Base-by-base conservation (phyloP, 441 rosid genomes). In the Populus hybrid region DNA sequence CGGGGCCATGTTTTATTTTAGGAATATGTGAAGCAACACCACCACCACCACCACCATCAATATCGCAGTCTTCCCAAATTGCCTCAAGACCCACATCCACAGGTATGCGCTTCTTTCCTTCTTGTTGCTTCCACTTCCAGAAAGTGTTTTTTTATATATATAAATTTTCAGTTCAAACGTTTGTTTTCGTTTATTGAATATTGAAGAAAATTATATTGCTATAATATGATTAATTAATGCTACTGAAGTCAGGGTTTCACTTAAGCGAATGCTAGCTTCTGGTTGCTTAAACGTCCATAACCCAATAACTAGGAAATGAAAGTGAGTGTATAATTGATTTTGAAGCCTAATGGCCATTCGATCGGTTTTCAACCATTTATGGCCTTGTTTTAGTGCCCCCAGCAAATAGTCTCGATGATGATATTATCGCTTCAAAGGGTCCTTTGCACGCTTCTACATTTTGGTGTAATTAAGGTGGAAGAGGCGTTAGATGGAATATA, bases 51-150 rank as follows among this genome's bases (percentile, higher is more conserved):
- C n/a, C 45, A 3, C 63, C 77, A 69, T 38, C 81, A 74, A 24
- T n/a, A 71, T 36, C 73, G 18, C n/a, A 12, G 31, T 28, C 80
- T 75, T 70, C 69, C 74, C 9, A 80, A 76, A 64, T 40, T 69
- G 74, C 83, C 84, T 9, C 65, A 76, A 1, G 84, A 82, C 64
- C 76, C 78, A 24, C 75, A 73, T 69, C 74, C 68, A 16, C 79
- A 2, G 83, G 90, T 83, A 82, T 7, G 73, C 16, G 6, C 28
- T 69, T 50, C 2, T 26, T 53, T 18, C 7, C 9, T 53, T 18
- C 6, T n/a, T 71, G 2, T 26, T 2, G 20, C 38, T 80, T 42
- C 65, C 24, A 21, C 29, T n/a, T 68, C 11, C 20, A 29, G 24
- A 5, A 20, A 35, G 9, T 26, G 11, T 50, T 31, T 2, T 40